phyloP scores from a whole-genome alignment of 139 green algal species.

The Tetratostichococcus sp. region DNA sequence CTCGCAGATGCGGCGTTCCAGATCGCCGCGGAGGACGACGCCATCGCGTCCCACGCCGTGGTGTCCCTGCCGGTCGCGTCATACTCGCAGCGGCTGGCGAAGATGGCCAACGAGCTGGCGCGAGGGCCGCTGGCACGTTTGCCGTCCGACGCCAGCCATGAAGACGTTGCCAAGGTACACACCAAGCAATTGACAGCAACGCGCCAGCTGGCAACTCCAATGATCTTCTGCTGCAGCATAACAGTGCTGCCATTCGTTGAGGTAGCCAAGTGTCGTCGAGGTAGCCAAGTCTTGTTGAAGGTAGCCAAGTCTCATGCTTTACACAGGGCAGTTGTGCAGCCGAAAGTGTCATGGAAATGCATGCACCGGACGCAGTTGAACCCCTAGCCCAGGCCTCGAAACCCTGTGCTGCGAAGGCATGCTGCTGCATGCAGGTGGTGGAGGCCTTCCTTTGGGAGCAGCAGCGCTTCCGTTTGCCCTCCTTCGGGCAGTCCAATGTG shows the following conservation, averaged over 20 bases:
- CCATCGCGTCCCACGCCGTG: constrained; percentile 54
- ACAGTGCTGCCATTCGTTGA: too few species aligned
- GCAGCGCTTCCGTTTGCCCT: constrained; percentile 8
- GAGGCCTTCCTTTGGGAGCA: constrained; percentile 21
- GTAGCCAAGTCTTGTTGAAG: too few species aligned
- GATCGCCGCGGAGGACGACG: constrained; percentile 72
- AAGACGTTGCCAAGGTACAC: neutral
- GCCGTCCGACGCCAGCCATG: neutral
- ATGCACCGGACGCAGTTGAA: too few species aligned
- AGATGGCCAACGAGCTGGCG: neutral
- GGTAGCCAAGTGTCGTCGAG: too few species aligned
- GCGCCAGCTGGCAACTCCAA: too few species aligned
- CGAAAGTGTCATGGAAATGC: too few species aligned
- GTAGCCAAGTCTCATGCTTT: too few species aligned
- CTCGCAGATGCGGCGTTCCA: constrained; percentile 57
- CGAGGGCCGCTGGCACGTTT: neutral
- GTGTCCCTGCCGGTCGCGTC: constrained; percentile 44
- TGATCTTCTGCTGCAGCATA: too few species aligned
- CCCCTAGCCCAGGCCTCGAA: too few species aligned
- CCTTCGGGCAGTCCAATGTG: constrained; percentile 12
- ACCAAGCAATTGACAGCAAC: too few species aligned
- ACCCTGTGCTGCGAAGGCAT: too few species aligned
- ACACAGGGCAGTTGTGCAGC: too few species aligned
- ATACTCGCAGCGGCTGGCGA: constrained; percentile 9
- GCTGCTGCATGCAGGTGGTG: constrained; percentile 19